Percentiles rank a stretch among this genome's conserved stretches.
Evolutionary conservation across 768 basidiomycete genomes (phyloP).

Genomic region (Auriscalpium orientale): DNA sequence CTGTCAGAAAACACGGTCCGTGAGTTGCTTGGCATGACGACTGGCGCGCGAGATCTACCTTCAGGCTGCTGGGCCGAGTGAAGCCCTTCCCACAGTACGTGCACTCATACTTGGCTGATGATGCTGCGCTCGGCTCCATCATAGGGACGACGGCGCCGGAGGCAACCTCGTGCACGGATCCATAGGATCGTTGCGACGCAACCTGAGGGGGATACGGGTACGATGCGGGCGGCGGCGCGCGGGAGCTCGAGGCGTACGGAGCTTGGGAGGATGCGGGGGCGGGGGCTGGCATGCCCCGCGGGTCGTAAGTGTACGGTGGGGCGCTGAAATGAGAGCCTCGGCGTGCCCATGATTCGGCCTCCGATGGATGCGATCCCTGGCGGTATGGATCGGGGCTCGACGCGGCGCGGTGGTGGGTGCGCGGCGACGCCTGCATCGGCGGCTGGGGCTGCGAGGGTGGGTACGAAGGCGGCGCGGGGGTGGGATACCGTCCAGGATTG

Average conservation of each 20-base stretch:
- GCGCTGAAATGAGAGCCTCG: background rate
- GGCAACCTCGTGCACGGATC: background rate
- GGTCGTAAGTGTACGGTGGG: background rate
- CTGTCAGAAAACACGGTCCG: constrained; percentile 28
- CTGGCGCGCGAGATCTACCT: constrained; percentile 34
- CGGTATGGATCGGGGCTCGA: background rate
- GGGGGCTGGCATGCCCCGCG: background rate
- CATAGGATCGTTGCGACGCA: background rate
- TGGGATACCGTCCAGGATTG: background rate
- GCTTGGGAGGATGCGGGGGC: background rate
- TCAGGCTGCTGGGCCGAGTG: constrained; percentile 76
- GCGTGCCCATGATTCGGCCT: background rate
- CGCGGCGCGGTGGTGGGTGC: background rate
- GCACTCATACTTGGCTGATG: constrained; percentile 64
- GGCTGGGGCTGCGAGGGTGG: constrained; percentile 1
- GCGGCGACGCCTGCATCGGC: background rate
- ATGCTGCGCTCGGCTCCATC: constrained; percentile 8
- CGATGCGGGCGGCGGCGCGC: background rate
- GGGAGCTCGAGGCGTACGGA: background rate
- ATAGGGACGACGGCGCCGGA: background rate
- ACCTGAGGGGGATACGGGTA: constrained; percentile 7
- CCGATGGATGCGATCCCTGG: background rate
- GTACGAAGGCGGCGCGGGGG: background rate
- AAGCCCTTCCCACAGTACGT: constrained; percentile 75
- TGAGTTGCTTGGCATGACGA: background rate